These are phyloP conservation scores for Tolypocladium sp. DNA, from an alignment of 2,329 filamentous ascomycete species.

Conservation along the genomic window DNA sequence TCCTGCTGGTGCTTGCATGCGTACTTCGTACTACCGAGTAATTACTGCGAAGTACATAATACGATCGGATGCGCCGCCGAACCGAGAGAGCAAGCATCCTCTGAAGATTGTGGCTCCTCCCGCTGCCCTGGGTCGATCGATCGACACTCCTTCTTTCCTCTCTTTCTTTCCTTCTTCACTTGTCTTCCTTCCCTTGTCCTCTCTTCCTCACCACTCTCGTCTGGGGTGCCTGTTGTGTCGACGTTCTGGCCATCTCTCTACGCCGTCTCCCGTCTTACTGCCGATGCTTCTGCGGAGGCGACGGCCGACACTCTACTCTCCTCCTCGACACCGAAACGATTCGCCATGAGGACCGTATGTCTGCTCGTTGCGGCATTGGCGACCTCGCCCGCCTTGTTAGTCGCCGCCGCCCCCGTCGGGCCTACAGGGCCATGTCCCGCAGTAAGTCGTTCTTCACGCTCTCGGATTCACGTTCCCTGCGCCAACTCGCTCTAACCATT, in stretches of 20 bases:
- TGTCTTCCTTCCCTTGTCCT: not conserved
- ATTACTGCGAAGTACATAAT: not conserved
- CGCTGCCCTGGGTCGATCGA: not conserved
- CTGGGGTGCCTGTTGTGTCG: not conserved
- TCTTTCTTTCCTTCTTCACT: not conserved
- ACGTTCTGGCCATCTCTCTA: not conserved
- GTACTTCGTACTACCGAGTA: not conserved
- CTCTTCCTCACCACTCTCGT: not conserved
- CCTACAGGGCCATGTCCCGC: slow-evolving; percentile 24
- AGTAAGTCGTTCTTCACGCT: slow-evolving; percentile 11
- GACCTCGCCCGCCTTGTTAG: slow-evolving; percentile 7
- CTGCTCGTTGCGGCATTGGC: slow-evolving; percentile 3
- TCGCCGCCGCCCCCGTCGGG: slow-evolving; percentile 15
- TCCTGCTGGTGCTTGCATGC: not conserved
- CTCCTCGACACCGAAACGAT: not conserved
- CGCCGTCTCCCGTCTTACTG: not conserved
- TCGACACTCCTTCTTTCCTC: not conserved
- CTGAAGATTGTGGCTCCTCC: not conserved
- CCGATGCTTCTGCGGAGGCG: not conserved
- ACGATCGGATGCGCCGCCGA: not conserved
- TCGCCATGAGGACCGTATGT: slow-evolving; percentile 4
- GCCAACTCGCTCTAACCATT: too few relatives aligned
- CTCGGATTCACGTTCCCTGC: not conserved
- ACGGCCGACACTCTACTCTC: not conserved
- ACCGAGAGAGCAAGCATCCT: not conserved